Percentiles rank a stretch among this genome's conserved stretches.
Evolutionary conservation across 257 asterid species (phyloP).

Genomic region (Osmanthus fragrans): DNA sequence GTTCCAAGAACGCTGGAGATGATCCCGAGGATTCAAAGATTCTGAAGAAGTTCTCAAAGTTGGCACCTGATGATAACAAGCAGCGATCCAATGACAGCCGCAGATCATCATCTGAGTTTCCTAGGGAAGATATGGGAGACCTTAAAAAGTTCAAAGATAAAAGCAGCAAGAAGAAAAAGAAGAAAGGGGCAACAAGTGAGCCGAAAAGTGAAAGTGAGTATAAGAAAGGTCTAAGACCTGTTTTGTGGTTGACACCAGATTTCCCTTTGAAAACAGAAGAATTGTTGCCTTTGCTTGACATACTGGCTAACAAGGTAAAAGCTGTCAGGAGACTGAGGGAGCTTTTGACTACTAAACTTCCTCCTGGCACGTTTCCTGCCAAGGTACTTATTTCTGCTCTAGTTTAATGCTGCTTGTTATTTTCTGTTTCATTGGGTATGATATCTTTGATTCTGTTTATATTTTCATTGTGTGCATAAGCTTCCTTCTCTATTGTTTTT

Average conservation of each 20-base stretch:
- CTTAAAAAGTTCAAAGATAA: conserved; percentile 73
- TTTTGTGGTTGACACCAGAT: conserved; percentile 97
- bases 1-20: conserved; percentile 69
- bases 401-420: conserved; percentile 2
- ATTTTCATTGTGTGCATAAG: background rate
- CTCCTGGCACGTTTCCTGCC: conserved; percentile 93
- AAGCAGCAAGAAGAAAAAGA: conserved; percentile 88
- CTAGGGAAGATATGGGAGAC: conserved; percentile 71
- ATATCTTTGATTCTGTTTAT: conserved; percentile 8
- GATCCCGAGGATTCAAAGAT: conserved; percentile 68
- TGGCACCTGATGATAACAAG: conserved; percentile 74
- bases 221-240: conserved; percentile 94
- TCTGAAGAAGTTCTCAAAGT: conserved; percentile 74
- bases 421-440: conserved; percentile 9
- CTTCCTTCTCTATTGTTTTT: background rate
- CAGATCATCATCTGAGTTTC: conserved; percentile 68
- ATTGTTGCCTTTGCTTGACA: conserved; percentile 93
- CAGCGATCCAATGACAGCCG: conserved; percentile 60
- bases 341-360: conserved; percentile 95
- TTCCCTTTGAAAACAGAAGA: conserved; percentile 95
- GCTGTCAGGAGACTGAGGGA: conserved; percentile 95
- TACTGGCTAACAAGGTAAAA: conserved; percentile 96
- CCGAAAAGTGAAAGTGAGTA: conserved; percentile 42
- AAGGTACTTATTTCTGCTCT: conserved; percentile 58
- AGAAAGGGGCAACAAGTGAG: conserved; percentile 49